phyloP scores from a whole-genome alignment of 495 filamentous ascomycete genomes.

The Apodospora peruviana region DNA sequence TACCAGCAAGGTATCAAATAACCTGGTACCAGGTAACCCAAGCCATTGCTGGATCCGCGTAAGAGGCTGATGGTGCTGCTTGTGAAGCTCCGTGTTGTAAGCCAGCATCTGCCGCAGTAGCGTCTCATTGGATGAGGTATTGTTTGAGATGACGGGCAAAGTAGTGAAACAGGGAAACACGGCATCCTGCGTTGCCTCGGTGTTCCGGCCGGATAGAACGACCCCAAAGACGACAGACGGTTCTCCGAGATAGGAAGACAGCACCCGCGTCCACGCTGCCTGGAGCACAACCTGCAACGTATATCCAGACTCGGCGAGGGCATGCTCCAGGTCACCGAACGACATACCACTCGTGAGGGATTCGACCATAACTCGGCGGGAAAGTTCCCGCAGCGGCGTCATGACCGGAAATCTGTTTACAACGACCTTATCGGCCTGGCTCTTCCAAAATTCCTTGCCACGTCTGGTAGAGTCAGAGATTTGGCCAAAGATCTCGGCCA shows the following conservation, averaged over 20 bases:
- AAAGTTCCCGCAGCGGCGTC: constrained; percentile 49
- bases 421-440: constrained; percentile 43
- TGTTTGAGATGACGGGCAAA: constrained; percentile 54
- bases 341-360: constrained; percentile 34
- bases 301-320: constrained; percentile 48
- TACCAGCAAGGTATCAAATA: constrained; percentile 76
- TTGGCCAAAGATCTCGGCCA: constrained; percentile 49
- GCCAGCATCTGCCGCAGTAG: constrained; percentile 54
- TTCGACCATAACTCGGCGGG: constrained; percentile 29
- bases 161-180: constrained; percentile 72
- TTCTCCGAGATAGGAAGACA: constrained; percentile 70
- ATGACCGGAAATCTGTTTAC: constrained; percentile 64
- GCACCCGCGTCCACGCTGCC: constrained; percentile 66
- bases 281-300: constrained; percentile 67
- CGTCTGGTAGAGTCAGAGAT: constrained; percentile 24
- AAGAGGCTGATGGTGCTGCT: constrained; percentile 65
- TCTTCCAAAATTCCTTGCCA: constrained; percentile 56
- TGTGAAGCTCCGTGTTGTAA: constrained; percentile 54
- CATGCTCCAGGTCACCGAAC: constrained; percentile 42
- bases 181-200: constrained; percentile 44
- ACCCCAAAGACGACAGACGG: constrained; percentile 61
- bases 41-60: constrained; percentile 62
- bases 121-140: constrained; percentile 44
- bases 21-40: constrained; percentile 46
- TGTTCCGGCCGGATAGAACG: constrained; percentile 64